Base-by-base conservation (phyloP, 441 rosid genomes). In the Erysimum cheiri region DNA sequence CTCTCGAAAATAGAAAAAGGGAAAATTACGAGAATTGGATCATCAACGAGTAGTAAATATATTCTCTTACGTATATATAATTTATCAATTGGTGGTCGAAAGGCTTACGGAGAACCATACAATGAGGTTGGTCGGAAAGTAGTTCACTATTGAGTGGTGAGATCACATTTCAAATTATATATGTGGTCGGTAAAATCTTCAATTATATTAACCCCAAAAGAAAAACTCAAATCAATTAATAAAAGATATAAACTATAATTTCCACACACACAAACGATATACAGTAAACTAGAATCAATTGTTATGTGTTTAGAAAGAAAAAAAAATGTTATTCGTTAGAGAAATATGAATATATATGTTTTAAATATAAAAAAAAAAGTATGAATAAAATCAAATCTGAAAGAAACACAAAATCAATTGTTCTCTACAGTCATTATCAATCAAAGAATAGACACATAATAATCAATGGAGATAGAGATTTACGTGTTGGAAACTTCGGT, bases 61-160 rank as follows among this genome's bases (percentile, higher is more conserved):
- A 28, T 52, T 53, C 40, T 19, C 31, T 11, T 3, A n/a, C n/a
- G n/a, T 15, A 4, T 10, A 9, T 35, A n/a, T 37, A 47, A 55
- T 12, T 4, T 31, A 47, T 47, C 33, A 39, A 31, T 58, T 48
- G 55, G 55, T 73, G 46, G 14, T 39, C 13, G 10, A 53, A 40
- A 48, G 54, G 60, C 24, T 59, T 31, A 59, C 2, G 55, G 47
- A 31, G 72, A 66, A 62, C 72, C 77, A 59, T 59, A 59, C 62
- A 73, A 41, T 40, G 62, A 67, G 67, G 68, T 59, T 73, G 72
- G 77, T 59, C 72, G 72, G 48, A 73, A 73, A 66, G 68, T 67
- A 58, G 72, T 35, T 73, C 56, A 66, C 48, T 40, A 54, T 35
- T 59, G 77, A 73, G 72, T 58, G 61, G 60, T 59, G 52, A 22